A percentile compares a stretch with the other conserved stretches of the same genome.
Evolutionary conservation across 2,329 filamentous ascomycete genomes (phyloP).

Genomic region (Colletotrichum chrysophilum): DNA sequence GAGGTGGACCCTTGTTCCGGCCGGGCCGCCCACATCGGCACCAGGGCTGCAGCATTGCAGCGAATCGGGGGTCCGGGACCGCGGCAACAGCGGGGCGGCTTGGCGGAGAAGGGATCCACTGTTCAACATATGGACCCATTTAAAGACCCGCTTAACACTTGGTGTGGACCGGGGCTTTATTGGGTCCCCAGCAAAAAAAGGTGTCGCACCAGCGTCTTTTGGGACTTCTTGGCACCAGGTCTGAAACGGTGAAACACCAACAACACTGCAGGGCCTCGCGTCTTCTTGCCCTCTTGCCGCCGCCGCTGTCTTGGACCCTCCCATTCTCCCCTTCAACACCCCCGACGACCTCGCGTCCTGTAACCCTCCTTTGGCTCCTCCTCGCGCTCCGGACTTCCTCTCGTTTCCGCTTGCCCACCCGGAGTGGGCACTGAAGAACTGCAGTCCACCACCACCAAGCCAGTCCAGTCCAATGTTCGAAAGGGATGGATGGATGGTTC

Average conservation of each 20-base stretch:
- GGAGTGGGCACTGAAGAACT: neutral
- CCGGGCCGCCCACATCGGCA: slow-evolving; percentile 9
- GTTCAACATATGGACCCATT: neutral
- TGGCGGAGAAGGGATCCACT: neutral
- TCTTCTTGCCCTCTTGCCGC: neutral
- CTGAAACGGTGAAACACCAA: slow-evolving; percentile 19
- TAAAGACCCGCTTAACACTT: neutral
- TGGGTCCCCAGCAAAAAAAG: neutral
- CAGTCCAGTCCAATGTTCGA: neutral
- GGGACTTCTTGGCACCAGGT: slow-evolving; percentile 7
- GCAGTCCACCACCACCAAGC: neutral
- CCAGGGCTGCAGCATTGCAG: neutral
- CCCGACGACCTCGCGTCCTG: neutral
- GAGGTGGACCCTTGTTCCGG: neutral
- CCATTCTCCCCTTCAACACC: neutral
- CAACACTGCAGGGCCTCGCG: neutral
- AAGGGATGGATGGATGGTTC: neutral
- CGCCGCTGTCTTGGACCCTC: neutral
- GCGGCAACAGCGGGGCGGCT: neutral
- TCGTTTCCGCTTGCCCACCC: neutral
- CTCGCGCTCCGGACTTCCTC: neutral
- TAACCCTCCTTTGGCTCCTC: neutral
- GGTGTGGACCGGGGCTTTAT: neutral
- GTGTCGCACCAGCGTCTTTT: slow-evolving; percentile 12
- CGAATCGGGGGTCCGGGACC: neutral